A percentile compares a stretch with the other conserved stretches of the same genome.
These are phyloP conservation scores for Tolypocladium cylindrosporum DNA, from an alignment of 2,329 filamentous ascomycete genomes.

Conservation along the genomic window DNA sequence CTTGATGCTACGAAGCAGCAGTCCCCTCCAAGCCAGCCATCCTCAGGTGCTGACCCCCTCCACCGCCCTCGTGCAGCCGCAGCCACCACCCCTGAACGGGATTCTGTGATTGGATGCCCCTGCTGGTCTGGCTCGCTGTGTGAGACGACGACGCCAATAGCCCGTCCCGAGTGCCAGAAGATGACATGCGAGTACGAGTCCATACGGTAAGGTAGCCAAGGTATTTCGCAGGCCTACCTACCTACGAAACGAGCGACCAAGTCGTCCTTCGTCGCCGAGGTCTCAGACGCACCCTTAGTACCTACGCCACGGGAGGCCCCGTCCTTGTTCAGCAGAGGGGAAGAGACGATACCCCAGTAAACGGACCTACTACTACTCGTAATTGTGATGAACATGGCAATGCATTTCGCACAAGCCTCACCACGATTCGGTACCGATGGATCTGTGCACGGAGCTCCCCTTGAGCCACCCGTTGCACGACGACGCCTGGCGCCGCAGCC, in stretches of 20 bases:
- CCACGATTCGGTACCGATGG: not conserved
- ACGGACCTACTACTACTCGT: not conserved
- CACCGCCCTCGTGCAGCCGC: not conserved
- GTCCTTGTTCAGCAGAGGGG: not conserved
- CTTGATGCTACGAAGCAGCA: not conserved
- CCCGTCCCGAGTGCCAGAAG: not conserved
- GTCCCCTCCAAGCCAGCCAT: not conserved
- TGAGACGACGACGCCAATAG: not conserved
- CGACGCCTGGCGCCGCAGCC: not conserved
- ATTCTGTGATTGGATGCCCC: not conserved
- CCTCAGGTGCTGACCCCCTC: not conserved
- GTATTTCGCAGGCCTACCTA: no score
- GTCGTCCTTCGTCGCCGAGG: not conserved
- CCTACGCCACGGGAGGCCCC: not conserved
- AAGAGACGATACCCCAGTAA: not conserved
- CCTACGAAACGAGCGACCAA: not conserved
- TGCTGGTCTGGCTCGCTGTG: not conserved
- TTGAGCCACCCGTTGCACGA: not conserved
- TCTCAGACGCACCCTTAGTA: not conserved
- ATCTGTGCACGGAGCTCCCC: not conserved
- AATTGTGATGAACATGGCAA: not conserved
- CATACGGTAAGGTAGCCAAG: not conserved
- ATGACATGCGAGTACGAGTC: not conserved
- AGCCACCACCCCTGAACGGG: not conserved
- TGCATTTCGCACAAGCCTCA: not conserved